Conservation (phyloP, 805 yeast genomes). For the Candida pseudofarinosa region DNA sequence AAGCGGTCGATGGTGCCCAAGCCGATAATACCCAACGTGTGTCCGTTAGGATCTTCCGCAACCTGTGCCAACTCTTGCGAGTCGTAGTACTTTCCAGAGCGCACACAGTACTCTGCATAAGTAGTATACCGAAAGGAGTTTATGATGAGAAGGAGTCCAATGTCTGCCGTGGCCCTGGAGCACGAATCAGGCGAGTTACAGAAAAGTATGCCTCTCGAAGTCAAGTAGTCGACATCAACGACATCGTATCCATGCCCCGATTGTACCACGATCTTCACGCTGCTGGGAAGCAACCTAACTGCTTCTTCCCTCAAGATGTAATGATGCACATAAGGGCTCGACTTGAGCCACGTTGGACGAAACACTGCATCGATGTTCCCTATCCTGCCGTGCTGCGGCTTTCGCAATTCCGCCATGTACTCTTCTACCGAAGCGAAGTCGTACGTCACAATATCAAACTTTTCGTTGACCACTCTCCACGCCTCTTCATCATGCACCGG, state of each 20-base stretch:
- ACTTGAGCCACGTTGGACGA: conserved; percentile 36
- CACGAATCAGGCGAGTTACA: conserved; percentile 53
- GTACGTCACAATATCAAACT: conserved; percentile 29
- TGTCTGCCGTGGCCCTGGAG: conserved; percentile 55
- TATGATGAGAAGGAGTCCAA: conserved; percentile 48
- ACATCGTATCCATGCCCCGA: conserved; percentile 60
- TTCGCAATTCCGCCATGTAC: conserved; percentile 28
- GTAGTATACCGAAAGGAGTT: conserved; percentile 42
- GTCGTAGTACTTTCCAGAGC: conserved; percentile 43
- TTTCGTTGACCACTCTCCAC: conserved; percentile 32
- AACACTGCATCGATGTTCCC: conserved; percentile 34
- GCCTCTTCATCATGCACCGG: conserved; percentile 34
- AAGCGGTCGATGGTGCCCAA: conserved; percentile 76
- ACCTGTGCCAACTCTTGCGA: conserved; percentile 25
- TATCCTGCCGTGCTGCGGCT: conserved; percentile 30
- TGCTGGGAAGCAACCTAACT: conserved; percentile 25
- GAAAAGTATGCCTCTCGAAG: conserved; percentile 39
- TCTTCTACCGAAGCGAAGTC: conserved; percentile 31
- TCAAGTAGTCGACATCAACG: conserved; percentile 41
- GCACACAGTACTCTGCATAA: conserved; percentile 39
- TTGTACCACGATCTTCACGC: conserved; percentile 42
- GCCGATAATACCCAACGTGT: conserved; percentile 69
- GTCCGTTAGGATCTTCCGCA: conserved; percentile 62
- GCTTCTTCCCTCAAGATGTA: conserved; percentile 29
- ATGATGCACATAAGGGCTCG: conserved; percentile 34